Conservation (phyloP, 345 rosid species). For the Aethionema arabicum region DNA sequence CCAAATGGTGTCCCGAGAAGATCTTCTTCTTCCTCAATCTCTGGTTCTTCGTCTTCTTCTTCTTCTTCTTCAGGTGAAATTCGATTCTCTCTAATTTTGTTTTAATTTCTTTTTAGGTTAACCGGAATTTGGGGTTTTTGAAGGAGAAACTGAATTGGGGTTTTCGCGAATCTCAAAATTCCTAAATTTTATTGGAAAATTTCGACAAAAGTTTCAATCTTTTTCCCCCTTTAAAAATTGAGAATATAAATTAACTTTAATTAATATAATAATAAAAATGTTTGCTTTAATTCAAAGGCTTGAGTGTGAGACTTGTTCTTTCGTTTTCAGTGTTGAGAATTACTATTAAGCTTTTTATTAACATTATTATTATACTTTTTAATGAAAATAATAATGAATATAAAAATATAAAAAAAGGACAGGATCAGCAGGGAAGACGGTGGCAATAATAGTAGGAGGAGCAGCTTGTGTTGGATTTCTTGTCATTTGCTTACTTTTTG, state of each 20-base stretch:
- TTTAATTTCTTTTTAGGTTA: not conserved
- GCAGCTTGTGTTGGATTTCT: constrained; percentile 82
- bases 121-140: not conserved
- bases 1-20: constrained; percentile 82
- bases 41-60: constrained; percentile 41
- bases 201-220: constrained; percentile 3
- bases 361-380: too few relatives aligned
- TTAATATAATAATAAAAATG: constrained; percentile 7
- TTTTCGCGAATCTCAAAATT: not conserved
- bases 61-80: constrained; percentile 34
- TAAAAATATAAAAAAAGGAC: constrained; percentile 57
- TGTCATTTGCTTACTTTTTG: constrained; percentile 70
- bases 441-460: constrained; percentile 91
- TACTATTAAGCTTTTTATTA: too few relatives aligned
- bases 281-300: constrained; percentile 36
- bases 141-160: not conserved
- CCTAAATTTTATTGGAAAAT: constrained; percentile 8
- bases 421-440: constrained; percentile 69
- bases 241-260: not conserved
- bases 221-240: not conserved
- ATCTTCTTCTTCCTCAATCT: constrained; percentile 41
- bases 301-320: constrained; percentile 28
- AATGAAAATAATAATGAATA: too few relatives aligned
- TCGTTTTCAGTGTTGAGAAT: constrained; percentile 17
- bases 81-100: not conserved